Evolutionary conservation across 75 land plant genomes (phyloP).

Genomic region (Selaginella tamariscina): DNA sequence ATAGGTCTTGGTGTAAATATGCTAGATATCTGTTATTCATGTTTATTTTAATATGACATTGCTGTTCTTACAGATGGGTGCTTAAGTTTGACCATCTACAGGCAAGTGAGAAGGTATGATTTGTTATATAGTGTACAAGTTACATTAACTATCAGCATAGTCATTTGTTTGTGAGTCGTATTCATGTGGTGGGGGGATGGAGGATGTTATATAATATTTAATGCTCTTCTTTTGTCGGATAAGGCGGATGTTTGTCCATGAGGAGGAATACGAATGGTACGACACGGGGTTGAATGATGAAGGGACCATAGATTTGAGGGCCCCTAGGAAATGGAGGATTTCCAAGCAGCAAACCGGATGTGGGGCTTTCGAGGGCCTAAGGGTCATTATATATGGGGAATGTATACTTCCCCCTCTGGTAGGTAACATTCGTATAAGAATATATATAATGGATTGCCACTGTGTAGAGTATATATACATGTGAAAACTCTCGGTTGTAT

Average conservation of each 20-base stretch:
- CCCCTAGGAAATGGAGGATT: constrained; percentile 81
- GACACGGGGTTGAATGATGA: constrained; percentile 47
- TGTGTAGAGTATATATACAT: no score
- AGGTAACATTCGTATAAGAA: constrained; percentile 15
- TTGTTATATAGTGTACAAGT: no score
- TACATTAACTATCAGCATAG: no score
- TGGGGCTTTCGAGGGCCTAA: constrained; percentile 72
- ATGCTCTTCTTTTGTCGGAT: no score
- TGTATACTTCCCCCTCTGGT: constrained; percentile 79
- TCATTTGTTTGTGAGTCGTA: no score
- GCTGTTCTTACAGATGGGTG: constrained; percentile 52
- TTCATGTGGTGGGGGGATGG: no score
- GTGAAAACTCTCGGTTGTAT: no score
- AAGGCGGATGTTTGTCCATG: constrained; percentile 50
- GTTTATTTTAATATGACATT: no score
- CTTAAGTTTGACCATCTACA: constrained; percentile 50
- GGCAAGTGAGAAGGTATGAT: constrained; percentile 53
- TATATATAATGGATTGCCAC: no score
- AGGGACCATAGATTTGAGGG: constrained; percentile 58
- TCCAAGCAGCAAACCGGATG: constrained; percentile 49
- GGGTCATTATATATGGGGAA: constrained; percentile 66
- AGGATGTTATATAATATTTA: no score
- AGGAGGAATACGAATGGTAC: constrained; percentile 72
- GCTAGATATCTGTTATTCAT: no score
- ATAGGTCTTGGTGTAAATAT: no score